Evolutionary conservation across 306 rosid genomes (phyloP), one percentile per base, ranked within the genome.

Genomic region (Argentina anserina): DNA sequence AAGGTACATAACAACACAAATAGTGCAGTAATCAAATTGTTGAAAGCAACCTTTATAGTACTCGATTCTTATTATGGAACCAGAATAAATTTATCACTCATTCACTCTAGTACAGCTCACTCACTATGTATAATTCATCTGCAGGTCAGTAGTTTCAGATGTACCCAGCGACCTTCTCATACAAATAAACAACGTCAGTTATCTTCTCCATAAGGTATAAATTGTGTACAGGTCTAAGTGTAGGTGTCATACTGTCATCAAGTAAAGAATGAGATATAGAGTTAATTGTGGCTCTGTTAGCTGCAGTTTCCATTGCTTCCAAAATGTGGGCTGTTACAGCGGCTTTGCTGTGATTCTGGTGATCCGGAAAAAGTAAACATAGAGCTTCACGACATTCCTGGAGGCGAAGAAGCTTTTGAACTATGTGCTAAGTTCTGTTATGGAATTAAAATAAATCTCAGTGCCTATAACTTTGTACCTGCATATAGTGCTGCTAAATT

Each of bases 351-450:
- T 15, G 90, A 78, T 64, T 68, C 81, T 55, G 75, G 74, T 58
- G 85, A 86, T 65, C 82, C 81, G 15, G 84, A 85, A 53, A 76
- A 74, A 53, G 70, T 81, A 71, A 86, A 79, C 46, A 74, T 90
- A 40, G 96, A 91, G 76, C 91, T 94, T 64, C 87, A 89, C 62
- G 97, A 94, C 26, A 83, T 89, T 77, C 97, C 97, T 0, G 96
- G 97, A 65, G 97, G 93, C 17, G 84, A 88, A 86, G 87, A 87
- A 5, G 96, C 88, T 76, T 94, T 94, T 66, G 99, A 94, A 72
- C 83, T 89, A 20, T 94, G 95, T 70, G 88, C 97, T 23, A 94
- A 94, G 81, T 94, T 88, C 67, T 91, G 99, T 71, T 94, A 94
- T 39, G 99, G 97, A 69, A 87, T 94, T 45, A 83, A 92, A 33